Evolutionary conservation across 1,284 basidiomycete species (phyloP).

Genomic region (Gomphus sp.): DNA sequence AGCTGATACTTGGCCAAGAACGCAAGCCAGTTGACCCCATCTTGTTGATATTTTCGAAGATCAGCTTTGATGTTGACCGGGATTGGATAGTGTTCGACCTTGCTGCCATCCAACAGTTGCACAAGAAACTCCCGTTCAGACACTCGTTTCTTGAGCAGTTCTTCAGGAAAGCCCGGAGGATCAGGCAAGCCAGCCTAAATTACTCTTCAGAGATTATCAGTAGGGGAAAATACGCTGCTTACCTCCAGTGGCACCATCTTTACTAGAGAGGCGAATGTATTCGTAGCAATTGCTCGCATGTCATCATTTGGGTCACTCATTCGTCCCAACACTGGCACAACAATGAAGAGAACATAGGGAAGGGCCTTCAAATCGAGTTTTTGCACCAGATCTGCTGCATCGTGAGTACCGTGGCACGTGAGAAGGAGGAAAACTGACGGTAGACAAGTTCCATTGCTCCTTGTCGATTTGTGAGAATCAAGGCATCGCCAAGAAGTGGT

Average conservation of each 20-base stretch:
- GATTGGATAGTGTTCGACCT: constrained; percentile 87
- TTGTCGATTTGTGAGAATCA: constrained; percentile 74
- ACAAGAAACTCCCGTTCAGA: constrained; percentile 88
- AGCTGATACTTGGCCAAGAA: constrained; percentile 97
- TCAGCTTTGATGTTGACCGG: constrained; percentile 91
- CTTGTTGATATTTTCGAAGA: constrained; percentile 94
- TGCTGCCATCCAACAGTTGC: constrained; percentile 90
- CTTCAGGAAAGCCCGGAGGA: constrained; percentile 86
- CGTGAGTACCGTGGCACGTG: neutral
- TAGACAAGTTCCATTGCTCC: constrained; percentile 88
- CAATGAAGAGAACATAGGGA: constrained; percentile 95
- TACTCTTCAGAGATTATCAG: neutral
- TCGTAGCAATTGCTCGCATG: constrained; percentile 87
- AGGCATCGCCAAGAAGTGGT: constrained; percentile 79
- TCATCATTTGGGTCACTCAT: constrained; percentile 96
- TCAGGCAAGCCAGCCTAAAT: constrained; percentile 89
- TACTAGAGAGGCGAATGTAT: constrained; percentile 95
- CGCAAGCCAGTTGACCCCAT: constrained; percentile 98
- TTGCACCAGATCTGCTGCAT: constrained; percentile 73
- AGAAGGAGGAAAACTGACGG: constrained; percentile 43
- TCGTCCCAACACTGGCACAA: constrained; percentile 92
- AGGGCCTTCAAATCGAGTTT: constrained; percentile 89
- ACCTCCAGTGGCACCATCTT: constrained; percentile 99
- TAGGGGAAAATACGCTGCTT: constrained; percentile 13
- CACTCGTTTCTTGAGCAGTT: constrained; percentile 82